These are phyloP conservation scores for Butyriboletus loyo DNA, from an alignment of 768 basidiomycete genomes.

Conservation along the genomic window DNA sequence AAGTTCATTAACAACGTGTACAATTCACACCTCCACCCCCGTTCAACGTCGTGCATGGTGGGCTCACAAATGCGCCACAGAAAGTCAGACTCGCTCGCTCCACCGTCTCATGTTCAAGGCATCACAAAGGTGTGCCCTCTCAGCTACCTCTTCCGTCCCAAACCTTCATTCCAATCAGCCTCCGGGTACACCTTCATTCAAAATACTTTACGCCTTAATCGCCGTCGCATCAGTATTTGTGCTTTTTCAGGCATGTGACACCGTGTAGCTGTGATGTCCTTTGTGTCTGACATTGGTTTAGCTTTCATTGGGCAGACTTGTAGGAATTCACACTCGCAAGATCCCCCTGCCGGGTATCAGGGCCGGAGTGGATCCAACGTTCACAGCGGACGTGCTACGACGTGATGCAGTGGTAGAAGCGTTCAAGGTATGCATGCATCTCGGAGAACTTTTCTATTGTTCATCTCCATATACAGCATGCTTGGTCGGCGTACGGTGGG, in stretches of 20 bases:
- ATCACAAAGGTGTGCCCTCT: slow-evolving; percentile 6
- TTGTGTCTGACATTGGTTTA: slow-evolving; percentile 6
- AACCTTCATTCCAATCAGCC: slow-evolving; percentile 5
- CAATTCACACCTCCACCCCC: background rate
- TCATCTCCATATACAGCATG: slow-evolving; percentile 52
- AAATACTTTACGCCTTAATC: slow-evolving; percentile 10
- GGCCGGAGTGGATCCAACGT: slow-evolving; percentile 16
- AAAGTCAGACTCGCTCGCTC: slow-evolving; percentile 4
- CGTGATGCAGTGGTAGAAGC: slow-evolving; percentile 73
- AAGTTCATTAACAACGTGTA: too few relatives aligned
- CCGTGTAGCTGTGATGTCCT: background rate
- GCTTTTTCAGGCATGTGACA: slow-evolving; percentile 20
- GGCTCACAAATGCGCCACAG: slow-evolving; percentile 22
- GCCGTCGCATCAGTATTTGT: slow-evolving; percentile 6
- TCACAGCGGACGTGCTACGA: slow-evolving; percentile 57
- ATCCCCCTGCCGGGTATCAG: slow-evolving; percentile 19
- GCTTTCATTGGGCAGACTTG: slow-evolving; percentile 15
- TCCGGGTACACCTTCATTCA: background rate
- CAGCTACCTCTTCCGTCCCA: background rate
- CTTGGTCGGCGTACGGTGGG: slow-evolving; percentile 81
- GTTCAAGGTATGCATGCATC: slow-evolving; percentile 57
- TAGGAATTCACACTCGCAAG: slow-evolving; percentile 1
- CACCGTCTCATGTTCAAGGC: background rate
- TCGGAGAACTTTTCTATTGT: background rate
- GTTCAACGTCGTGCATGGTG: background rate